Evolutionary conservation across 768 basidiomycete genomes (phyloP).

Genomic region (Mycena galopus): DNA sequence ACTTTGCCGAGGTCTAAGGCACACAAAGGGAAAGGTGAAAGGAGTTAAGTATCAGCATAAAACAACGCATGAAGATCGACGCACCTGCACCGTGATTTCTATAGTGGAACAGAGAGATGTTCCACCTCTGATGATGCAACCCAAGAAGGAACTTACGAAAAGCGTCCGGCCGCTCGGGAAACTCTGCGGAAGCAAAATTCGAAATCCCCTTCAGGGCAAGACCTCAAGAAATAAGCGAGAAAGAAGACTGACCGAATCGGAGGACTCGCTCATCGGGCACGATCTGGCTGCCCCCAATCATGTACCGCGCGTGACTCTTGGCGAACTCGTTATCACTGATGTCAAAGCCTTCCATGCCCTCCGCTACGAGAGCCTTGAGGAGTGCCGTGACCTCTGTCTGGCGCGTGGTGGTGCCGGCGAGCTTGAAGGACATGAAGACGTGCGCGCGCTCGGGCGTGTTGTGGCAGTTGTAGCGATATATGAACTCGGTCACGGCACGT

Average conservation of each 20-base stretch:
- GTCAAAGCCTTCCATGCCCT: constrained; percentile 88
- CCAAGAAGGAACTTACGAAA: constrained; percentile 91
- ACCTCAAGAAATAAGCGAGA: not conserved
- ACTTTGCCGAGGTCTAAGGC: constrained; percentile 89
- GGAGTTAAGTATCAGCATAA: constrained; percentile 12
- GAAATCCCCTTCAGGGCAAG: not conserved
- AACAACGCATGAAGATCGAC: not conserved
- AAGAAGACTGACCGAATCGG: constrained; percentile 81
- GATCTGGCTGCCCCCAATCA: constrained; percentile 87
- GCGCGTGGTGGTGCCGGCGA: constrained; percentile 68
- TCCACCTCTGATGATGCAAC: constrained; percentile 88
- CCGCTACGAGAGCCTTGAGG: constrained; percentile 68
- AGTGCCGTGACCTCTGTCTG: constrained; percentile 74
- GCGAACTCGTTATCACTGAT: constrained; percentile 96
- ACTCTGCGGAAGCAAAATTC: constrained; percentile 76
- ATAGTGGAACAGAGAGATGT: constrained; percentile 97
- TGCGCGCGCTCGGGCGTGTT: constrained; percentile 78
- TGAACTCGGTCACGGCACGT: constrained; percentile 94
- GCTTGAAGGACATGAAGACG: constrained; percentile 92
- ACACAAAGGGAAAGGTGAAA: not conserved
- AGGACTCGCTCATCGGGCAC: constrained; percentile 92
- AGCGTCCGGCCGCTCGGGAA: constrained; percentile 95
- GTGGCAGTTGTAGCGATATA: constrained; percentile 85
- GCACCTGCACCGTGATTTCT: constrained; percentile 96
- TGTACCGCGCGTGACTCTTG: constrained; percentile 93